A percentile compares a stretch with the other conserved stretches of the same genome.
Conservation (phyloP, 1,284 basidiomycete species). For the Malassezia equina region DNA sequence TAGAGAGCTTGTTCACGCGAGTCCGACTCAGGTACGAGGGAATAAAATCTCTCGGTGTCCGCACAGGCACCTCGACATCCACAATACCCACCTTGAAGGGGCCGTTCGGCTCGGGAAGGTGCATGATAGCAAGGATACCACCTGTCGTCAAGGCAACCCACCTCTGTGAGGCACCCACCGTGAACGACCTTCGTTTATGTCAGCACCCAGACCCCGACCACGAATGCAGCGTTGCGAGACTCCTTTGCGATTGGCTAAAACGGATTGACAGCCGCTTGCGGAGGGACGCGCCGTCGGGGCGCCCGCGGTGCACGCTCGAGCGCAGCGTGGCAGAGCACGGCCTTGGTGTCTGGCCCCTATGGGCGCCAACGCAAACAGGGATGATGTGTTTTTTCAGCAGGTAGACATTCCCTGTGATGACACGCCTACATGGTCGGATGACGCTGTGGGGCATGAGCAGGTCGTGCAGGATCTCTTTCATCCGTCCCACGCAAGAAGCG, state of each 20-base stretch:
- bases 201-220: background rate
- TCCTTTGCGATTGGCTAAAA: background rate
- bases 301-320: background rate
- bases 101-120: slow-evolving; percentile 12
- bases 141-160: background rate
- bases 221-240: background rate
- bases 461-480: background rate
- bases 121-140: background rate
- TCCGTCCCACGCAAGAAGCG: background rate
- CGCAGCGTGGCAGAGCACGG: background rate
- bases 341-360: background rate
- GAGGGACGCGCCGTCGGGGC: background rate
- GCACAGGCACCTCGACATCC: slow-evolving; percentile 36
- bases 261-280: background rate
- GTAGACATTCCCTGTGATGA: background rate
- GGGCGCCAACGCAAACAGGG: background rate
- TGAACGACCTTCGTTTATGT: background rate
- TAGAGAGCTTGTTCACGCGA: slow-evolving; percentile 11
- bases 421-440: background rate
- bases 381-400: background rate
- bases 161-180: too few species aligned
- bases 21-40: slow-evolving; percentile 11
- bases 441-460: background rate
- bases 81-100: slow-evolving; percentile 32
- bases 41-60: slow-evolving; percentile 26